Base-by-base conservation (phyloP, 495 filamentous ascomycete genomes). In the Cenococcum geophilum region DNA sequence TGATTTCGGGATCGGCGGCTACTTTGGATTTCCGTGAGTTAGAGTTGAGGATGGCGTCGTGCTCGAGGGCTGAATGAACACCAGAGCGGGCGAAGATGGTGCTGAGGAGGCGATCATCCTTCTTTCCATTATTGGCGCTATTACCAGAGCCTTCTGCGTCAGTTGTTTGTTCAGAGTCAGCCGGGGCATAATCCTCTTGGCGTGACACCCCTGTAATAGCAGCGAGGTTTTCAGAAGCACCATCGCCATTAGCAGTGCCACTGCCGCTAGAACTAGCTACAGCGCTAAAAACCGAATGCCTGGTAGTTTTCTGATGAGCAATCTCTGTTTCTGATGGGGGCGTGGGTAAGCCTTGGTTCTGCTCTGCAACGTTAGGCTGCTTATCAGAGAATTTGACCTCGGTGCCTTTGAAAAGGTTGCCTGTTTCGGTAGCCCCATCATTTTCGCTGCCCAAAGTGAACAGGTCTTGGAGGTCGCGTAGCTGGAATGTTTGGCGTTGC, bases 401-500 rank as follows among this genome's bases (percentile, higher is more conserved):
- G 9, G 87, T 86, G 40, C 89, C 86, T 60, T 89, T 80, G 75
- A 98, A 97, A 40, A 97, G 75, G 62, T 82, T 84, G 42, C 84
- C 83, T 0, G 93, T 97, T 73, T 96, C 91, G 0, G 91, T 92
- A 36, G 80, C 78, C 20, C 81, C 81, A 32, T 87, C 85, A 16
- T 84, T 78, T 18, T 86, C 82, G 27, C 79, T 79, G 36, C 84
- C 89, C 6, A 97, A 78, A 9, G 86, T 86, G 72, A 98, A 98
- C 1, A 98, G 78, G 71, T 98, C 91, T 63, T 96, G 87, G 12
- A 98, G 71, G 70, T 96, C 91, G 49, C 84, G 84, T 59, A 92
- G 75, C 59, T 92, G 86, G 71, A 97, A 96, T 0, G 84, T 87
- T 57, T 91, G 86, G 16, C 86, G 84, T 68, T 96, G 89, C 65